A percentile compares a stretch with the other conserved stretches of the same genome.
Conservation (phyloP, 1,284 basidiomycete genomes). For the Ceratobasidium sp. region DNA sequence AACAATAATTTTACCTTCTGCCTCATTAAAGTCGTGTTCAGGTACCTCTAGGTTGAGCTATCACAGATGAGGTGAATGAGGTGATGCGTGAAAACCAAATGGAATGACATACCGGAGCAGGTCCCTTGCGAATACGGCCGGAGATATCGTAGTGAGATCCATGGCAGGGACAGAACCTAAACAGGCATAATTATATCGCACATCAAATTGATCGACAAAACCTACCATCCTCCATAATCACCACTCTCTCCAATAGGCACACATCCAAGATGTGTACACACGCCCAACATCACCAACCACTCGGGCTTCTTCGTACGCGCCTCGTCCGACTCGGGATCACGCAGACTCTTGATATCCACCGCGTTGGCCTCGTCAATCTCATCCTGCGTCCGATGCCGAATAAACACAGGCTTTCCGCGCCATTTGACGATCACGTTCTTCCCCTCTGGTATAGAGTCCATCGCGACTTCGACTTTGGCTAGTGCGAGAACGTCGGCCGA, state of each 20-base stretch:
- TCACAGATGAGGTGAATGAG: conserved; percentile 44
- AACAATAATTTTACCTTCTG: conserved; percentile 88
- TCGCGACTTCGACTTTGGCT: conserved; percentile 97
- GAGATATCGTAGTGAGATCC: conserved; percentile 99
- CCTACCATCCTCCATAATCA: conserved; percentile 95
- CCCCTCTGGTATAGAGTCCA: conserved; percentile 93
- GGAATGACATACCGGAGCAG: conserved; percentile 79
- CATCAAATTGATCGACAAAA: conserved; percentile 50
- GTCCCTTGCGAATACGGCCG: conserved; percentile 94
- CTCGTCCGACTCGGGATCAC: conserved; percentile 94
- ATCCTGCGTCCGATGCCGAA: conserved; percentile 91
- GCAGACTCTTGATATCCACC: conserved; percentile 86
- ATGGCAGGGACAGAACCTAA: conserved; percentile 95
- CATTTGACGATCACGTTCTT: conserved; percentile 99
- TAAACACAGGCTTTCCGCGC: conserved; percentile 99
- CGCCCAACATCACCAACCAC: conserved; percentile 98
- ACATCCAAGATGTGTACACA: conserved; percentile 99
- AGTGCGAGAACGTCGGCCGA: conserved; percentile 98
- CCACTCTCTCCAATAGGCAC: conserved; percentile 98
- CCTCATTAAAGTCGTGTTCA: conserved; percentile 88
- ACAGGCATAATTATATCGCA: conserved; percentile 47
- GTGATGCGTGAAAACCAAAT: not conserved
- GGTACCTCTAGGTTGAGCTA: conserved; percentile 95
- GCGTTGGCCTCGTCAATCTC: conserved; percentile 96
- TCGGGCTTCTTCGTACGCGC: conserved; percentile 93